These are phyloP conservation scores for Waitea zeae DNA, from an alignment of 1,284 basidiomycete species.

Conservation along the genomic window DNA sequence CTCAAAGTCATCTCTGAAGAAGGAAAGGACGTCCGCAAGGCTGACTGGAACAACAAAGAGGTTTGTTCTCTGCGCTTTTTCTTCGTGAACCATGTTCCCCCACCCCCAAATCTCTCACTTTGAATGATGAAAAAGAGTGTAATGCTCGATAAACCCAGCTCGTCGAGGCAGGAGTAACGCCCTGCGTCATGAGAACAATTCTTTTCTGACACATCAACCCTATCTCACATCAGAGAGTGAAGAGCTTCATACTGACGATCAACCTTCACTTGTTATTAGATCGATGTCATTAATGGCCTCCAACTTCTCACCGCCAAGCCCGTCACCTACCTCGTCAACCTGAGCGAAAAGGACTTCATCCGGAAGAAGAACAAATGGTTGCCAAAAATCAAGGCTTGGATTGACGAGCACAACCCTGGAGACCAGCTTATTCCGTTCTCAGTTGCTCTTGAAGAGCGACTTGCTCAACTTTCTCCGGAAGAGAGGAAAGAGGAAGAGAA, in stretches of 20 bases:
- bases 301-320: conserved; percentile 93
- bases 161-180: conserved; percentile 37
- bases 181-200: conserved; percentile 42
- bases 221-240: too few species aligned
- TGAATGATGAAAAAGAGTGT: conserved; percentile 18
- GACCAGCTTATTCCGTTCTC: conserved; percentile 96
- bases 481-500: conserved; percentile 68
- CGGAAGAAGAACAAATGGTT: conserved; percentile 99
- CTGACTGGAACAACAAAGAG: conserved; percentile 95
- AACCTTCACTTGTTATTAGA: conserved; percentile 26
- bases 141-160: conserved; percentile 33
- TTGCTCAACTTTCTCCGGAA: conserved; percentile 53
- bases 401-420: conserved; percentile 93
- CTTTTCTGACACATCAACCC: conserved; percentile 16
- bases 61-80: conserved; percentile 19
- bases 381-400: conserved; percentile 97
- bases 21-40: conserved; percentile 86
- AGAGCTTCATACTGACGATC: not conserved
- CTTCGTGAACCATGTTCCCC: conserved; percentile 1
- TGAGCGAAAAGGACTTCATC: conserved; percentile 89
- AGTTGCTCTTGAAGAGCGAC: conserved; percentile 87
- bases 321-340: conserved; percentile 95
- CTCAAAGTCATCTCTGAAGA: conserved; percentile 69
- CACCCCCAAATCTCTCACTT: conserved; percentile 3
- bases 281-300: conserved; percentile 90